Base-by-base conservation (phyloP, 257 asterid species). In the Nicotiana noctiflora region DNA sequence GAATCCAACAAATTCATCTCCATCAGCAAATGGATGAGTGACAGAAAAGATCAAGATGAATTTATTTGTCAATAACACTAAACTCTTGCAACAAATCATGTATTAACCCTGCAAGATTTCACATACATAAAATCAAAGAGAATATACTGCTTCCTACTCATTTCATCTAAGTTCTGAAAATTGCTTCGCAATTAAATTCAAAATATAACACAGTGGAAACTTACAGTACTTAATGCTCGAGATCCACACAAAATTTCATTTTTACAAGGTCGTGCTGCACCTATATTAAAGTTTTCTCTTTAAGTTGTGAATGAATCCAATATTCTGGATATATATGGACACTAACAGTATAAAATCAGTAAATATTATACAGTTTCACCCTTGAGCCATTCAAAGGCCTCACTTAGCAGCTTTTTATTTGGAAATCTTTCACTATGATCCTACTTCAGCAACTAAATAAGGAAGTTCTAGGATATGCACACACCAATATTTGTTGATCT, bases 1-100 rank as follows among this genome's bases (percentile, higher is more conserved):
- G 97, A 87, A 84, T 80, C 82, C 79, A 83, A 65, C 44, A 86
- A 81, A 44, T 82, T 17, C 64, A 44, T 70, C 34, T 44, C 77
- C 77, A 70, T 25, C 75, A 82, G 44, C 59, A 70, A 74, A 74
- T 74, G 60, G 51, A 74, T 6, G 37, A 15, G 44, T 15, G 12
- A 25, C 8, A 3, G 44, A 74, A 19, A 74, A 74, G 15, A 74
- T 23, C 44, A 14, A 19, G 61, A 49, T 25, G 44, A 49, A 46
- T 49, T 74, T 14, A 74, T 49, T 74, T 49, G 40, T 49, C 61
- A 23, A 13, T 74, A 21, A 74, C 15, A 49, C 79, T 74, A 56
- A 74, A 74, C 61, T 46, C 40, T 23, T 23, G 5, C 61, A 49
- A 1, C 8, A 12, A 46, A 46, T 60, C 78, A 72, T 23, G 23